Evolutionary conservation across 2,329 filamentous ascomycete species (phyloP).

Genomic region (Cordyceps sp.): DNA sequence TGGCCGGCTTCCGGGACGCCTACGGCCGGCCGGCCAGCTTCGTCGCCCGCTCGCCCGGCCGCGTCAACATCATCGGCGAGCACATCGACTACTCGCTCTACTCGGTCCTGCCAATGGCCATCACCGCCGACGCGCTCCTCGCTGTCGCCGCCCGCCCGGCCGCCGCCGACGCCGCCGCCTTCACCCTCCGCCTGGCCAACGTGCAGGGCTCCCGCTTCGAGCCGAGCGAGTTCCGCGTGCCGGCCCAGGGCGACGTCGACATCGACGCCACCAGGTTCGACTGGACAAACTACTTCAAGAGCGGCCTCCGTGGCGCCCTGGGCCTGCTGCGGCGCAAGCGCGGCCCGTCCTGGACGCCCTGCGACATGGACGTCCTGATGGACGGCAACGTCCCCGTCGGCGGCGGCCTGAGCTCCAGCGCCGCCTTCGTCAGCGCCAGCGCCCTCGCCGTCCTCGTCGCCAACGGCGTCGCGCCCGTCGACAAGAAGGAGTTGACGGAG

Average conservation of each 20-base stretch:
- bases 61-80: constrained; percentile 97
- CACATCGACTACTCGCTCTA: constrained; percentile 99
- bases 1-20: constrained; percentile 50
- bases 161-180: constrained; percentile 32
- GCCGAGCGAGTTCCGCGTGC: constrained; percentile 56
- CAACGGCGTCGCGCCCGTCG: constrained; percentile 60
- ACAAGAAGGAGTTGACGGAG: constrained; percentile 86
- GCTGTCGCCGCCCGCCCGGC: constrained; percentile 48
- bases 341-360: constrained; percentile 43
- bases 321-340: constrained; percentile 56
- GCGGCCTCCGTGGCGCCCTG: constrained; percentile 68
- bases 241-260: constrained; percentile 43
- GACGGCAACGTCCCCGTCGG: constrained; percentile 87
- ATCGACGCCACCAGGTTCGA: constrained; percentile 78
- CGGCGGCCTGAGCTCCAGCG: constrained; percentile 83
- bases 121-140: constrained; percentile 78
- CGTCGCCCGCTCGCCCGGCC: constrained; percentile 75
- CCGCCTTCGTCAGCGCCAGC: constrained; percentile 82
- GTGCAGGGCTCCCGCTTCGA: constrained; percentile 62
- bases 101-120: constrained; percentile 88
- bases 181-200: constrained; percentile 65
- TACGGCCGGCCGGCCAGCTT: constrained; percentile 64
- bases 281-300: constrained; percentile 98
- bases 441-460: constrained; percentile 77
- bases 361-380: constrained; percentile 72